Evolutionary conservation across 257 asterid genomes (phyloP).

Genomic region (Hygrophila difformis): DNA sequence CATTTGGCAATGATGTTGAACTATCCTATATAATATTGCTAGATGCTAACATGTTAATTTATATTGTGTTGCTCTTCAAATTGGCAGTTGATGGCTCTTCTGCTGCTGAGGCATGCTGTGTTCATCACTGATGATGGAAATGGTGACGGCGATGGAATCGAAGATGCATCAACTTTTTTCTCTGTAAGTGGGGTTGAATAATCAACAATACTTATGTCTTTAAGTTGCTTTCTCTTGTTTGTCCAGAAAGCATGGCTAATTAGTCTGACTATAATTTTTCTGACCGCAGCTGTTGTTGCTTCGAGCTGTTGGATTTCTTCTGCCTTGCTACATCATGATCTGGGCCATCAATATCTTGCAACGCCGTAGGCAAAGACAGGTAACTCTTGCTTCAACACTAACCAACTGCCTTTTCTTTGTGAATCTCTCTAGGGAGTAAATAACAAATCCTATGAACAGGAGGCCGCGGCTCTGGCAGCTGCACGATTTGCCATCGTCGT

Average conservation of each 20-base stretch:
- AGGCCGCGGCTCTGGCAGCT: constrained; percentile 77
- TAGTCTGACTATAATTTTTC: neutral
- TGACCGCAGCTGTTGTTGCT: constrained; percentile 77
- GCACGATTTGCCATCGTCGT: constrained; percentile 76
- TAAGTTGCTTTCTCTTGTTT: neutral
- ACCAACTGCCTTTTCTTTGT: neutral
- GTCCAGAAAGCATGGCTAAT: neutral
- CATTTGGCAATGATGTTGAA: no score
- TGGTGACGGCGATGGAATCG: constrained; percentile 39
- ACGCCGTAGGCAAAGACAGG: constrained; percentile 88
- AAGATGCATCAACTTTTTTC: constrained; percentile 67
- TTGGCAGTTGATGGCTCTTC: constrained; percentile 31
- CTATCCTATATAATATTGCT: neutral
- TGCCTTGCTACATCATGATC: constrained; percentile 94
- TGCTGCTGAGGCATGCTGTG: constrained; percentile 84
- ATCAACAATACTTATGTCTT: constrained; percentile 9
- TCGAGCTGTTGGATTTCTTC: constrained; percentile 82
- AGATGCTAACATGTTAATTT: neutral
- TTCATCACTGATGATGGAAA: constrained; percentile 36
- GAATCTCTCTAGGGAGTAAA: neutral
- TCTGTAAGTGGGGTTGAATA: constrained; percentile 49
- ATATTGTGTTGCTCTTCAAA: neutral
- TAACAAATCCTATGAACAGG: constrained; percentile 34
- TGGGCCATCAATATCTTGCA: constrained; percentile 92
- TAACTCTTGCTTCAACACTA: constrained; percentile 9